Percentiles rank a stretch among this genome's conserved stretches.
Evolutionary conservation across 768 basidiomycete species (phyloP).

Genomic region (Pleurotus ostreatus): DNA sequence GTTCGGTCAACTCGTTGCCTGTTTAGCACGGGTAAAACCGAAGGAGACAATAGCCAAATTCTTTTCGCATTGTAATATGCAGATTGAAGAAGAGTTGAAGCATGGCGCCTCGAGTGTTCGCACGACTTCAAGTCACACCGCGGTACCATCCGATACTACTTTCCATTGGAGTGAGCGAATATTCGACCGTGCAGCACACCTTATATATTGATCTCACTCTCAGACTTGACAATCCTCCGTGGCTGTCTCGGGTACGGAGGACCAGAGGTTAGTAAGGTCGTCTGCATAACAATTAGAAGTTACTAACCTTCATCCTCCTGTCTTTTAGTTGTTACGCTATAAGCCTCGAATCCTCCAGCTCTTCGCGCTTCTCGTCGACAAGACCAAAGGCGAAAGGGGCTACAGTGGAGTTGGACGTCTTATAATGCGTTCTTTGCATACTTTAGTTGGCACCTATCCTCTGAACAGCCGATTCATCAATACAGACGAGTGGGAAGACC

Average conservation of each 20-base stretch:
- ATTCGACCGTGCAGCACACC: background rate
- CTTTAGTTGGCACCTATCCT: conserved; percentile 73
- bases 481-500: conserved; percentile 69
- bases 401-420: conserved; percentile 79
- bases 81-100: conserved; percentile 82
- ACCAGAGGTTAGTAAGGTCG: conserved; percentile 40
- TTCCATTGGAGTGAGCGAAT: conserved; percentile 81
- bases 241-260: conserved; percentile 80
- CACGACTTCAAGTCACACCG: conserved; percentile 71
- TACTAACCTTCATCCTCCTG: no score
- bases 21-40: conserved; percentile 76
- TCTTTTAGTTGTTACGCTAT: conserved; percentile 60
- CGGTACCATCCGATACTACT: conserved; percentile 81
- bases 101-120: conserved; percentile 86
- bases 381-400: conserved; percentile 84
- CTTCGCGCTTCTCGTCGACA: conserved; percentile 63
- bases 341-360: conserved; percentile 62
- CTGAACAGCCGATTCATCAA: conserved; percentile 80
- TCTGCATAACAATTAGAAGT: background rate
- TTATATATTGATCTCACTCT: conserved; percentile 38
- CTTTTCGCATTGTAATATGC: conserved; percentile 67
- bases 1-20: conserved; percentile 83
- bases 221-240: conserved; percentile 61
- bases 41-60: conserved; percentile 76
- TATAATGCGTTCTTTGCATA: conserved; percentile 70